Base-by-base conservation (phyloP, 345 rosid species). In the Orychophragmus violaceus region DNA sequence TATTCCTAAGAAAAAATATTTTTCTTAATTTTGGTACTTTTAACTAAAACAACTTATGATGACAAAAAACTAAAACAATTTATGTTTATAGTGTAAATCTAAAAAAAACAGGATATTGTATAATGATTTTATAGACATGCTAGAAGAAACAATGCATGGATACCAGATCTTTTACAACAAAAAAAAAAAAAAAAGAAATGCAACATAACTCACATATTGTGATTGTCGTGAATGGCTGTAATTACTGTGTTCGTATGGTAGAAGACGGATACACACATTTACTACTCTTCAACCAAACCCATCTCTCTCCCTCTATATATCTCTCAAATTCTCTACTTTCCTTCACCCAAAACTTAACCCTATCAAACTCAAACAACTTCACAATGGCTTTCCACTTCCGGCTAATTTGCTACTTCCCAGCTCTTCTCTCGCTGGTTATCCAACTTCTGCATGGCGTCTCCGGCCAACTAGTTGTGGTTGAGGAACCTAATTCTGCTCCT, bases 251-350 rank as follows among this genome's bases (percentile, higher is more conserved):
- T n/a, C n/a, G n/a, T n/a, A n/a, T 68, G 63, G 69, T 70, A 61
- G 74, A 66, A 72, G 78, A 70, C 87, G 18, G 83, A 69, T 82
- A 84, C 60, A 67, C 22, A 52, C 83, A 86, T 84, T 84, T 76
- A 86, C 70, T 84, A 13, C 77, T 55, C 64, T 52, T 35, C 70
- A 62, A 16, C 64, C 2, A 41, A 58, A 65, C 55, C 36, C 30
- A 3, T 28, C 9, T 24, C 58, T 49, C 13, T 66, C 14, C 62
- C 50, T 50, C 57, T 72, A 64, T 56, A 72, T 45, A 64, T 49
- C 27, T 56, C 8, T 11, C 22, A 39, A 50, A 71, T 23, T 65
- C 24, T 41, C n/a, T 45, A 33, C 10, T 10, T 52, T 6, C 12
- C 37, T 42, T 28, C 57, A 22, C 48, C 51, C 16, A 48, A 14